These are phyloP conservation scores for Neocatenulostroma microsporum DNA, from an alignment of 2,329 filamentous ascomycete species.

Conservation along the genomic window DNA sequence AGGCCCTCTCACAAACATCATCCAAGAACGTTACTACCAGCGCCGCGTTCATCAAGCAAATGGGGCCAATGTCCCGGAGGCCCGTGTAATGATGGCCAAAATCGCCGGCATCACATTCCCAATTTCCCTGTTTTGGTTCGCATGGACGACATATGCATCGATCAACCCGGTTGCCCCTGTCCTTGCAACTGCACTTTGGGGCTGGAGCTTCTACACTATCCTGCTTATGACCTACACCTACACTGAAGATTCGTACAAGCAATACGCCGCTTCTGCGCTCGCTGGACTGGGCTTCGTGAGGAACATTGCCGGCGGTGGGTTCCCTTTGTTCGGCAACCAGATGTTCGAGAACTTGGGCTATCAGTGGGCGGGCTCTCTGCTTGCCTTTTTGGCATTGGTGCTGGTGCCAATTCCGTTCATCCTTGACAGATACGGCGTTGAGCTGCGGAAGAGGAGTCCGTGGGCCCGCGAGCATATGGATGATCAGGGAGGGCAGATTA, in stretches of 20 bases:
- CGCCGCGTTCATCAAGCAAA: not conserved
- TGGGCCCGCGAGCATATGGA: conserved; percentile 32
- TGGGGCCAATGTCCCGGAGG: conserved; percentile 8
- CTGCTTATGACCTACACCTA: conserved; percentile 45
- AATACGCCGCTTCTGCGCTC: conserved; percentile 34
- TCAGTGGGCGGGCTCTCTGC: conserved; percentile 30
- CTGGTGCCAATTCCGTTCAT: conserved; percentile 25
- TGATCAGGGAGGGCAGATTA: conserved; percentile 13
- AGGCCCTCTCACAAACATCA: conserved; percentile 37
- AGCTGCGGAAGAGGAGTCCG: conserved; percentile 28
- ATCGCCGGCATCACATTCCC: conserved; percentile 41
- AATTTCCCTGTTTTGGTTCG: conserved; percentile 12
- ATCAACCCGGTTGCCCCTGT: conserved; percentile 34
- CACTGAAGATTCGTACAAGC: conserved; percentile 42
- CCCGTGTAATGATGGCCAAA: conserved; percentile 29
- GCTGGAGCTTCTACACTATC: conserved; percentile 42
- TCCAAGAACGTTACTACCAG: conserved; percentile 38
- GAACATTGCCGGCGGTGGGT: conserved; percentile 27
- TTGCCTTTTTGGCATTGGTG: conserved; percentile 30
- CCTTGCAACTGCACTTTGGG: conserved; percentile 41
- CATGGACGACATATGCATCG: conserved; percentile 9
- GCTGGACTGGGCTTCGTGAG: conserved; percentile 32
- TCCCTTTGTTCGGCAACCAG: conserved; percentile 33
- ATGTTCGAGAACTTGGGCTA: conserved; percentile 29
- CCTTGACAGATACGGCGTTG: conserved; percentile 11